These are phyloP conservation scores for Lactarius psammicola DNA, from an alignment of 768 basidiomycete genomes.

Conservation along the genomic window DNA sequence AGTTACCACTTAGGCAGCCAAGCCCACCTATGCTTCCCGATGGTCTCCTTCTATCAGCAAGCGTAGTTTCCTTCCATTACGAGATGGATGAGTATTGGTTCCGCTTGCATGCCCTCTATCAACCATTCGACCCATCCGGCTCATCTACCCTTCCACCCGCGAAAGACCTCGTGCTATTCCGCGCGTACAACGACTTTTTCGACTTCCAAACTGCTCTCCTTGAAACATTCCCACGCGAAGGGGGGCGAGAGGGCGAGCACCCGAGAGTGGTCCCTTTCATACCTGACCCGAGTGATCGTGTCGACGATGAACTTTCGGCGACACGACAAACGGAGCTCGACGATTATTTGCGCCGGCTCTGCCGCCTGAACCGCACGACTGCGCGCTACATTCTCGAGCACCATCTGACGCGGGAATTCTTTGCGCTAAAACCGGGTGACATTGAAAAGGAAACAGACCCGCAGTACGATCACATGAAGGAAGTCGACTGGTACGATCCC, in stretches of 20 bases:
- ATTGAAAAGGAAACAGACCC: constrained; percentile 66
- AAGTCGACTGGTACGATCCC: constrained; percentile 38
- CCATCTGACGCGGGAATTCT: constrained; percentile 75
- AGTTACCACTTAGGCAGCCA: constrained; percentile 38
- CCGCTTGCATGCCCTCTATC: constrained; percentile 85
- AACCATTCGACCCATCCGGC: constrained; percentile 69
- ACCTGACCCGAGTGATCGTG: constrained; percentile 88
- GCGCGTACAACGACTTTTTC: constrained; percentile 97
- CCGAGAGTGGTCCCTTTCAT: constrained; percentile 89
- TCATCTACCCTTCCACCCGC: constrained; percentile 58
- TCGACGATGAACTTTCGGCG: constrained; percentile 81
- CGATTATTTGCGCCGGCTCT: constrained; percentile 80
- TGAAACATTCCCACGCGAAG: constrained; percentile 86
- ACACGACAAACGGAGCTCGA: constrained; percentile 80
- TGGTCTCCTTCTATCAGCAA: constrained; percentile 82
- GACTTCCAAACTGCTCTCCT: constrained; percentile 92
- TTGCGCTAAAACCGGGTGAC: constrained; percentile 84
- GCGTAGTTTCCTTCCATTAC: constrained; percentile 94
- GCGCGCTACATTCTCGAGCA: constrained; percentile 82
- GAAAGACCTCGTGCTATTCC: constrained; percentile 82
- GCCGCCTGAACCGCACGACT: constrained; percentile 61
- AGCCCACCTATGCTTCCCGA: constrained; percentile 60
- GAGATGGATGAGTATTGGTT: constrained; percentile 99
- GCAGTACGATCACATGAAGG: constrained; percentile 56
- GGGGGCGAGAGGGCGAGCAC: constrained; percentile 67